These are phyloP conservation scores for Scolecobasidium constrictum DNA, from an alignment of 2,329 filamentous ascomycete species.

Conservation along the genomic window DNA sequence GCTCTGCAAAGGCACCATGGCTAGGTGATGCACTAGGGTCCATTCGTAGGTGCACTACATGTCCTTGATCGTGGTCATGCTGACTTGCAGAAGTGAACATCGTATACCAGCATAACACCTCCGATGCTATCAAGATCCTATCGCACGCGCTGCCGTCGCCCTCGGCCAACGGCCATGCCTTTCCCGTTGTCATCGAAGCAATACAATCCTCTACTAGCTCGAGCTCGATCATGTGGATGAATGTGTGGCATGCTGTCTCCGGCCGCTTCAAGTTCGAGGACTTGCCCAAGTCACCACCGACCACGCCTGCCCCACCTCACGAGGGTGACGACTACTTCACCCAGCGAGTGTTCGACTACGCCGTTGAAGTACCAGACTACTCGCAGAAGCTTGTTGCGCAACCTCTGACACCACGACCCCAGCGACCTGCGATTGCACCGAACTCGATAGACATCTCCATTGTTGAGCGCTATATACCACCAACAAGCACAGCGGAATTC, in stretches of 20 bases:
- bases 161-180: conserved; percentile 37
- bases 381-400: conserved; percentile 35
- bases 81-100: conserved; percentile 21
- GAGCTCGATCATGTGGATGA: conserved; percentile 47
- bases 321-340: conserved; percentile 52
- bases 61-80: conserved; percentile 10
- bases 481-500: conserved; percentile 47
- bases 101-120: conserved; percentile 20
- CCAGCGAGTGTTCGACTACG: conserved; percentile 49
- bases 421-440: conserved; percentile 48
- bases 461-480: conserved; percentile 56
- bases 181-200: conserved; percentile 42
- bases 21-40: conserved; percentile 13
- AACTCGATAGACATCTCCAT: conserved; percentile 49
- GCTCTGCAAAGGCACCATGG: conserved; percentile 4
- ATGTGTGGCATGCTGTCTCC: conserved; percentile 53
- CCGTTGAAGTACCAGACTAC: conserved; percentile 48
- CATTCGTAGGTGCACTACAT: conserved; percentile 2
- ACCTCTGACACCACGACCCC: conserved; percentile 17
- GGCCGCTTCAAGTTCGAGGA: conserved; percentile 51
- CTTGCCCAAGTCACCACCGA: conserved; percentile 51
- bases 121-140: conserved; percentile 39
- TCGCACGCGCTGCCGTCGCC: conserved; percentile 51
- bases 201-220: conserved; percentile 42
- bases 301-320: conserved; percentile 41